phyloP scores from a whole-genome alignment of 257 asterid species.

The Solanum bulbocastanum region DNA sequence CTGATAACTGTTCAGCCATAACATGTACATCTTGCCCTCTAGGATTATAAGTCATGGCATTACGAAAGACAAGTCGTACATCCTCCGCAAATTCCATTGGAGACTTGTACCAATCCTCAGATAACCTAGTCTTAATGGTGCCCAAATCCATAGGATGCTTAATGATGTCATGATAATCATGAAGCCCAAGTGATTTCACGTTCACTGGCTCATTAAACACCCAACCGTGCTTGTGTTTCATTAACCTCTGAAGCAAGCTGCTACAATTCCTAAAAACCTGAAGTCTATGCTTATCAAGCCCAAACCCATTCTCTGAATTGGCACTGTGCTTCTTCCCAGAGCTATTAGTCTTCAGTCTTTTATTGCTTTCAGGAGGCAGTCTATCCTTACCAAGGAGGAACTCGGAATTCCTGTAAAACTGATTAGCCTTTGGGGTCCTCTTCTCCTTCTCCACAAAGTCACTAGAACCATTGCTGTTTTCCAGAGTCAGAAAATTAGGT shows the following conservation, averaged over 20 bases:
- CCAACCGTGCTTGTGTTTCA: conserved; percentile 87
- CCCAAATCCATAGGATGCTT: conserved; percentile 93
- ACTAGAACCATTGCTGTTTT: conserved; percentile 25
- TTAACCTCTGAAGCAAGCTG: conserved; percentile 67
- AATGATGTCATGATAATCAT: conserved; percentile 70
- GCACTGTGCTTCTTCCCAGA: conserved; percentile 43
- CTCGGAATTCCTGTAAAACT: conserved; percentile 71
- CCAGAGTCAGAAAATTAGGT: conserved; percentile 54
- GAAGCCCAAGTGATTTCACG: conserved; percentile 50
- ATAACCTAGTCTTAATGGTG: conserved; percentile 55
- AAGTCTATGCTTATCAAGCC: conserved; percentile 35
- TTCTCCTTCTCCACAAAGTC: conserved; percentile 76
- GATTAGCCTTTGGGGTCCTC: conserved; percentile 91
- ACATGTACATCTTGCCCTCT: conserved; percentile 80
- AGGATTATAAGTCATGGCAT: conserved; percentile 92
- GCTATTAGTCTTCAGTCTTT: conserved; percentile 51
- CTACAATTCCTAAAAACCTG: conserved; percentile 53
- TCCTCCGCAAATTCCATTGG: conserved; percentile 79
- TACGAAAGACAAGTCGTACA: conserved; percentile 75
- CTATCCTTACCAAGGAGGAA: conserved; percentile 87
- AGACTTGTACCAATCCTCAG: conserved; percentile 60
- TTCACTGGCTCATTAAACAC: conserved; percentile 84
- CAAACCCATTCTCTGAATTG: conserved; percentile 24
- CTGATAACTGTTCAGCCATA: conserved; percentile 67
- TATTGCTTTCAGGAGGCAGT: conserved; percentile 69